phyloP scores from a whole-genome alignment of 805 yeast genomes.

The Myxozyma lipomycoides region DNA sequence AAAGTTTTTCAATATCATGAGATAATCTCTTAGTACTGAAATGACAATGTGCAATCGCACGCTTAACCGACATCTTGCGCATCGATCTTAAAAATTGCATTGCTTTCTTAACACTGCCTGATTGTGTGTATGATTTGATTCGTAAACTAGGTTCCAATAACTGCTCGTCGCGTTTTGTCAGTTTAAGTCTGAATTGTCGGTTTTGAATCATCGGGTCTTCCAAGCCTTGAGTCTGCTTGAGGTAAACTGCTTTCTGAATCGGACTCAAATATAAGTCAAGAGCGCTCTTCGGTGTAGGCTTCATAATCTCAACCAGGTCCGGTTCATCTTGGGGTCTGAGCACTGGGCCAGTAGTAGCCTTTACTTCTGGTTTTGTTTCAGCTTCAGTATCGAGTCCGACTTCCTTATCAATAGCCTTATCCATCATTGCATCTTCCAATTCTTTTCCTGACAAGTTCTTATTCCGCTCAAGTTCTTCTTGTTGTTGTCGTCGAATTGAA shows the following conservation, averaged over 20 bases:
- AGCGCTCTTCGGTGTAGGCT: constrained; percentile 16
- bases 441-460: neutral
- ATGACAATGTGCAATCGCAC: constrained; percentile 89
- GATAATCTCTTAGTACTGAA: constrained; percentile 77
- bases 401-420: neutral
- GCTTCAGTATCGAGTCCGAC: neutral
- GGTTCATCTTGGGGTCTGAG: constrained; percentile 17
- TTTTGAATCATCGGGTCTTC: constrained; percentile 36
- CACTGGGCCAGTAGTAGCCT: neutral
- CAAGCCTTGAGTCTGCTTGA: constrained; percentile 15
- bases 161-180: constrained; percentile 64
- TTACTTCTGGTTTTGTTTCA: neutral
- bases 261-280: constrained; percentile 18
- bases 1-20: constrained; percentile 69
- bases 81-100: constrained; percentile 73
- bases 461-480: constrained; percentile 9
- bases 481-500: neutral
- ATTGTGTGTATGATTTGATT: constrained; percentile 72
- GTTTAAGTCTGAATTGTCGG: constrained; percentile 50
- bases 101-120: constrained; percentile 85
- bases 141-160: constrained; percentile 85
- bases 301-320: constrained; percentile 13
- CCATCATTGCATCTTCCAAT: neutral
- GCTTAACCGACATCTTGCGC: constrained; percentile 62
- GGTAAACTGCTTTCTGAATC: constrained; percentile 22